Base-by-base conservation (phyloP, 495 filamentous ascomycete species). In the Hypoxylon rickii region DNA sequence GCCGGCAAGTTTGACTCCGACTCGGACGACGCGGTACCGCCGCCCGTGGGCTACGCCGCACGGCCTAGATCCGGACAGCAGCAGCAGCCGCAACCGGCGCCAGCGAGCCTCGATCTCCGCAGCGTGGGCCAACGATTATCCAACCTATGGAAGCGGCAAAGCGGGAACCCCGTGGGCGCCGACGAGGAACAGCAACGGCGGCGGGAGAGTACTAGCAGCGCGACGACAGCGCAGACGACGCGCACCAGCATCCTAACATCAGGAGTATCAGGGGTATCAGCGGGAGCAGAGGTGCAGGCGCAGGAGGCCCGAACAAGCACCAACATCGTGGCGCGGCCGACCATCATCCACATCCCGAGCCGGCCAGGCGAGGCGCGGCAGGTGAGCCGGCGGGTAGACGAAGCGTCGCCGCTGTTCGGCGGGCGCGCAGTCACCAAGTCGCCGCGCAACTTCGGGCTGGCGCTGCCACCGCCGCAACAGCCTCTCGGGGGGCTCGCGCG, bases 331-430 rank as follows among this genome's bases (percentile, higher is more conserved):
- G 63, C 56, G 40, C 61, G 41, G 31, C 66, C 66, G 18, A 69
- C 66, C 7, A 62, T 69, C 56, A 61, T 69, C 40, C 66, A 66
- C 37, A 69, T 69, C 61, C 59, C 63, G 13, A 64, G 66, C n/a
- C 55, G 63, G 37, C 59, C 57, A 37, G 63, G 60, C 16, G 66
- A 69, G 41, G 41, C 16, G 10, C 59, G 63, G n/a, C 66, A 51
- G 11, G 12, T 64, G 21, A 69, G 66, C 31, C 48, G 63, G 26
- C 55, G 66, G 34, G 34, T 54, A 31, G 31, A 45, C 21, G 55
- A 43, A 10, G 53, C 60, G 5, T 44, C 60, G 22, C 24, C 51
- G 3, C 55, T 69, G n/a, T 69, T 66, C 29, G 36, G 55, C 4
- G 56, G 49, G 1, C 55, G 65, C 16, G 52, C 63, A 6, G 12